Conservation (phyloP, 306 rosid genomes). For the Cicer chorassanicum region DNA sequence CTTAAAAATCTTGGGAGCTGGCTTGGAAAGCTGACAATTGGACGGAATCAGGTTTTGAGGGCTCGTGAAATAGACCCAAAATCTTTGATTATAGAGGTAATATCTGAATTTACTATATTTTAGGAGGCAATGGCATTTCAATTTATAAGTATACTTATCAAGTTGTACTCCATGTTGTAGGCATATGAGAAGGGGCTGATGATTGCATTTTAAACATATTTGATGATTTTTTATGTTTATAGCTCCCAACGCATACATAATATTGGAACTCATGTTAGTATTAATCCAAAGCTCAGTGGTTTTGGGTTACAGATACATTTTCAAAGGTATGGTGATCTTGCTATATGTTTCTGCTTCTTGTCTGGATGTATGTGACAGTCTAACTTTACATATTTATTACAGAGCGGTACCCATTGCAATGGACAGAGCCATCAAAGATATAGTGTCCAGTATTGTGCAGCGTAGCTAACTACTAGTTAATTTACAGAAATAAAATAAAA, state of each 20-base stretch:
- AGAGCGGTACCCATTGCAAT: constrained; percentile 91
- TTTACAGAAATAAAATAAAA: constrained; percentile 3
- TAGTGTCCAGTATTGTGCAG: constrained; percentile 83
- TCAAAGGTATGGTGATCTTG: constrained; percentile 70
- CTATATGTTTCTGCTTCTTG: constrained; percentile 27
- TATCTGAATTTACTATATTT: constrained; percentile 18
- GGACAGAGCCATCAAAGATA: constrained; percentile 96
- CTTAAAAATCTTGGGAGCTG: constrained; percentile 98
- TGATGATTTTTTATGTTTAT: constrained; percentile 43
- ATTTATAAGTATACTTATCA: constrained; percentile 29
- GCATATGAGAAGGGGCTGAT: constrained; percentile 99
- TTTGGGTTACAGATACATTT: constrained; percentile 83
- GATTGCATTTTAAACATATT: constrained; percentile 61
- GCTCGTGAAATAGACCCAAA: constrained; percentile 99
- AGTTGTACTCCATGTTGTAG: constrained; percentile 50
- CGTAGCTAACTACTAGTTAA: constrained; percentile 51
- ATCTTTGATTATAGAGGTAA: constrained; percentile 94
- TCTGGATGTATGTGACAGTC: constrained; percentile 20
- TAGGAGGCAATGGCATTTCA: background rate
- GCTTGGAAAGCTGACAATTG: constrained; percentile 98
- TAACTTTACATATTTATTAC: constrained; percentile 43
- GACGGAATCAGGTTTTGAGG: constrained; percentile 91
- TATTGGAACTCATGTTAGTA: constrained; percentile 80
- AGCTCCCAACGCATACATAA: constrained; percentile 85
- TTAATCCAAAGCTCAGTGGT: constrained; percentile 77